Conservation (phyloP, 495 filamentous ascomycete species). For the Schizothecium vesticola region DNA sequence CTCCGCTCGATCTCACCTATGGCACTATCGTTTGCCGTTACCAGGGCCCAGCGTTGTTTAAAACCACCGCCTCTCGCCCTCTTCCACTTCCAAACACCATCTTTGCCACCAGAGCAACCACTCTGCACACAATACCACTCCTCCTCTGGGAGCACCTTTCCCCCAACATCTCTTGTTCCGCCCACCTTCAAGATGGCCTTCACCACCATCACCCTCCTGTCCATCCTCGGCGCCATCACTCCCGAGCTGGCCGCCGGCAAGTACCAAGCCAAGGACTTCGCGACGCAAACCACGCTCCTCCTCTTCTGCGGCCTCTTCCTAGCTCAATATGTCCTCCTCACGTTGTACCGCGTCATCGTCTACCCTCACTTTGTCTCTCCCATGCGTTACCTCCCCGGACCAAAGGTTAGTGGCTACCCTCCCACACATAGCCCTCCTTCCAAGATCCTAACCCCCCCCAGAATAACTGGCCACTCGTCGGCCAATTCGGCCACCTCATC, state of each 20-base stretch:
- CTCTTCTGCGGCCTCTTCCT: conserved; percentile 12
- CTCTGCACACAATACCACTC: background rate
- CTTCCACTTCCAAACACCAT: background rate
- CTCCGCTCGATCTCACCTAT: no score
- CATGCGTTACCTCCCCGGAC: conserved; percentile 19
- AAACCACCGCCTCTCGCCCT: background rate
- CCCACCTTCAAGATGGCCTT: background rate
- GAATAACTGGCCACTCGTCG: conserved; percentile 18
- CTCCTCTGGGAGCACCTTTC: background rate
- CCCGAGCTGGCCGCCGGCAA: background rate
- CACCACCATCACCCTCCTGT: background rate
- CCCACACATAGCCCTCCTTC: background rate
- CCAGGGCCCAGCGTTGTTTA: background rate
- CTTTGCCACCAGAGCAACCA: background rate
- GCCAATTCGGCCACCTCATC: conserved; percentile 16
- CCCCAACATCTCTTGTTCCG: background rate
- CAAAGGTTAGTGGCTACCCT: conserved; percentile 9
- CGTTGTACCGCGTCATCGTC: conserved; percentile 21
- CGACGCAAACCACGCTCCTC: background rate
- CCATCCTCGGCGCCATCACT: background rate
- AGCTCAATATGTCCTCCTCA: conserved; percentile 16
- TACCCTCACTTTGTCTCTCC: conserved; percentile 22
- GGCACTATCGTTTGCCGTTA: background rate
- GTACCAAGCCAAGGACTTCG: background rate
- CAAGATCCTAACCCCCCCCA: background rate